Evolutionary conservation across 2,329 filamentous ascomycete genomes (phyloP), one percentile per base, ranked within the genome.

Genomic region (Coniella vitis): DNA sequence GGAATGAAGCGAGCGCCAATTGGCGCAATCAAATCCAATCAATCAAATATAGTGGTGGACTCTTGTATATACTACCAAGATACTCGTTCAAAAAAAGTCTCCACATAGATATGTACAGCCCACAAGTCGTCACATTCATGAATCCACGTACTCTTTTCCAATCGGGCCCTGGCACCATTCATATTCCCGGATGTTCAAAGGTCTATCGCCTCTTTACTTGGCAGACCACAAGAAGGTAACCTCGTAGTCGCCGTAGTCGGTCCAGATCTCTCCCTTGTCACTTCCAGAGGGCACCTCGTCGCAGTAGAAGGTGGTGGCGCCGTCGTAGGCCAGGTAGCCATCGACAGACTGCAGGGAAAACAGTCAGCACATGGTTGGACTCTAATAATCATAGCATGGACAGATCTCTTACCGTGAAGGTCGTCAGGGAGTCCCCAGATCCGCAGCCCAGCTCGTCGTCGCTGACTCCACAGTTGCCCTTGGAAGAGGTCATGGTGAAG

Each of bases 401-500:
- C 7, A 8, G 7, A 14, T 17, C 3, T 13, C 40, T 42, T 16
- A 41, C 31, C 7, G 45, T 32, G 45, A 52, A 52, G 3, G 45
- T 52, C 17, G 32, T 37, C 21, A 34, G 10, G 10, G 45, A 16
- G 4, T 75, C 69, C n/a, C 67, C 63, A 3, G 69, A 67, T 4
- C 69, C 76, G 60, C 83, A 86, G 13, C 67, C 72, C 37, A 86
- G 70, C 5, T 65, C 66, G n/a, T 72, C 73, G 3, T 67, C 63
- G 4, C 73, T 66, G 39, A 86, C 69, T 1, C 72, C 75, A 55
- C 83, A 87, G 13, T 61, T 64, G 7, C 80, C 80, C 59, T 81
- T 83, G 40, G 73, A 77, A 12, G 76, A 78, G 41, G 65, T 69
- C 12, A 84, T 63, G 0, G 76, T 81, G 65, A 81, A 80, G 37